Conservation (phyloP, 2,329 filamentous ascomycete genomes). For the Spiromastix sp. region DNA sequence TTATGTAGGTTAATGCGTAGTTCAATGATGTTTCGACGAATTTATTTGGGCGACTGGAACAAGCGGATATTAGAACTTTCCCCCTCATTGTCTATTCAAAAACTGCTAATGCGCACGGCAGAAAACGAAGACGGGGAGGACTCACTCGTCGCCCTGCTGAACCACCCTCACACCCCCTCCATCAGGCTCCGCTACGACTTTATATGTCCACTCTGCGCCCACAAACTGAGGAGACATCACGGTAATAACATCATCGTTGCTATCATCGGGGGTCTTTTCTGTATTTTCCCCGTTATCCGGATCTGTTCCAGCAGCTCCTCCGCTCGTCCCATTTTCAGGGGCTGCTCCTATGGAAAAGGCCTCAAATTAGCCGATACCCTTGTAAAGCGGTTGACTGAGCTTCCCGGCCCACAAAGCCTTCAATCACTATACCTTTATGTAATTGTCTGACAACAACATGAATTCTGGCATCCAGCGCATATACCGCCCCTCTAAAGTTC, state of each 20-base stretch:
- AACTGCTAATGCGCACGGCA: conserved; percentile 2
- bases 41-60: conserved; percentile 53
- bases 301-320: neutral
- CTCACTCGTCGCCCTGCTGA: conserved; percentile 42
- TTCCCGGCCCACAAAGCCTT: too few species aligned
- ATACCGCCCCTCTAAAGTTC: conserved; percentile 64
- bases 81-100: neutral
- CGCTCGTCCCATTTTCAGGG: neutral
- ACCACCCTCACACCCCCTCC: conserved; percentile 73
- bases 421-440: conserved; percentile 22
- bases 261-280: conserved; percentile 5
- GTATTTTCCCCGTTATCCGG: neutral
- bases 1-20: conserved; percentile 76
- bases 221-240: conserved; percentile 88
- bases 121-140: conserved; percentile 59
- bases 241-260: conserved; percentile 57
- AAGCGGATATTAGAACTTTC: conserved; percentile 11
- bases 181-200: conserved; percentile 58
- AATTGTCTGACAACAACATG: conserved; percentile 49
- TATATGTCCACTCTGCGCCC: conserved; percentile 80
- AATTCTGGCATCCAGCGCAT: conserved; percentile 54
- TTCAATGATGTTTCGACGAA: conserved; percentile 88
- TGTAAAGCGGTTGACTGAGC: too few species aligned
- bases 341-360: neutral
- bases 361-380: too few species aligned